Evolutionary conservation across 208 protist genomes (phyloP).

Genomic region (Leishmania martiniquensis): DNA sequence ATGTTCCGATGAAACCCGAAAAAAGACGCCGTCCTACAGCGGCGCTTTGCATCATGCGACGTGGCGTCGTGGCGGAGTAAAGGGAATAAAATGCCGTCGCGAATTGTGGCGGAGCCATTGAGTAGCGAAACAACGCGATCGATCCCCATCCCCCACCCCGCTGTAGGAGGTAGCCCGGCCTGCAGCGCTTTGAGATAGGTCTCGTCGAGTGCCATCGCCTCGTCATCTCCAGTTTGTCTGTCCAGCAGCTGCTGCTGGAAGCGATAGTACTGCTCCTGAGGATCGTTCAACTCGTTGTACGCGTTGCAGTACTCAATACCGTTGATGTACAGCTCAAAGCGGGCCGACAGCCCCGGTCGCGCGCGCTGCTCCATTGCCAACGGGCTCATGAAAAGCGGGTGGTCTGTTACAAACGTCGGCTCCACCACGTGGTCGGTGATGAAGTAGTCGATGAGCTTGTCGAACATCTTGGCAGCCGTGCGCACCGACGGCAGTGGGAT

Average conservation of each 20-base stretch:
- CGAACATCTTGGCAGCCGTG: slow-evolving; percentile 92
- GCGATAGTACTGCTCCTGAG: slow-evolving; percentile 94
- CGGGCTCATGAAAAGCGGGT: slow-evolving; percentile 94
- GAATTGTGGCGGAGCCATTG: slow-evolving; percentile 80
- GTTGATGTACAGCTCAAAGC: slow-evolving; percentile 97
- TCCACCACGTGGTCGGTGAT: slow-evolving; percentile 90
- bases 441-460: slow-evolving; percentile 93
- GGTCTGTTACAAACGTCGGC: slow-evolving; percentile 96
- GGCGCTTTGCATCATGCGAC: slow-evolving; percentile 79
- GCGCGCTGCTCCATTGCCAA: slow-evolving; percentile 88
- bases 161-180: slow-evolving; percentile 94
- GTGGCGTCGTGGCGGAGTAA: slow-evolving; percentile 74
- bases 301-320: slow-evolving; percentile 96
- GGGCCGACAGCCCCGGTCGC: slow-evolving; percentile 85
- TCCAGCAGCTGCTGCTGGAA: slow-evolving; percentile 94
- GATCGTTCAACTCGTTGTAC: slow-evolving; percentile 97
- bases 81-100: slow-evolving; percentile 91
- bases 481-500: slow-evolving; percentile 81
- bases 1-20: slow-evolving; percentile 87
- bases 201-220: slow-evolving; percentile 94
- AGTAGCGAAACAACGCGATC: slow-evolving; percentile 96
- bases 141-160: slow-evolving; percentile 96
- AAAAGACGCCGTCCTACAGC: slow-evolving; percentile 71
- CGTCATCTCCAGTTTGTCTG: slow-evolving; percentile 89
- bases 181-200: slow-evolving; percentile 95